A percentile compares a stretch with the other conserved stretches of the same genome.
Evolutionary conservation across 441 rosid species (phyloP).

Genomic region (Hura crepitans): DNA sequence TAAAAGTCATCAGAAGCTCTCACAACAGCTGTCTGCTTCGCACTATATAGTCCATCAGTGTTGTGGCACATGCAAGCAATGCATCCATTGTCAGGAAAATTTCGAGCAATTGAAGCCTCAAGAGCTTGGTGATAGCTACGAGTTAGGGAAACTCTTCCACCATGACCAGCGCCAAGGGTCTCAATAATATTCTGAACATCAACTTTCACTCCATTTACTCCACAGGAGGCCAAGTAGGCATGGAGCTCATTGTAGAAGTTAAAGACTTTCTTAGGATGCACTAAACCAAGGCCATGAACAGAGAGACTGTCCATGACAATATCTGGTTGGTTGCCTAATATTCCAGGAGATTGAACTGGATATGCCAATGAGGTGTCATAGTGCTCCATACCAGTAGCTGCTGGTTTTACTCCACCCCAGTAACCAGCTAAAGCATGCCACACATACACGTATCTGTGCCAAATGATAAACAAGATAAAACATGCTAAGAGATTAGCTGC

Average conservation of each 20-base stretch:
- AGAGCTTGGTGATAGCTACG: constrained; percentile 74
- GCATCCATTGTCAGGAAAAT: constrained; percentile 81
- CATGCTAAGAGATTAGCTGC: neutral
- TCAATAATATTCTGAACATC: constrained; percentile 90
- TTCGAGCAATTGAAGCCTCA: constrained; percentile 74
- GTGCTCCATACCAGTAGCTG: constrained; percentile 87
- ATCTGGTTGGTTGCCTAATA: constrained; percentile 82
- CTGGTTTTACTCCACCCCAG: constrained; percentile 96
- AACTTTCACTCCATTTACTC: constrained; percentile 88
- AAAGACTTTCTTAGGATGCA: constrained; percentile 75
- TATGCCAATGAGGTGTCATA: constrained; percentile 81
- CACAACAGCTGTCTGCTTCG: constrained; percentile 74
- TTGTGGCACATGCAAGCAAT: constrained; percentile 94
- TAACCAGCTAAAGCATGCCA: constrained; percentile 97
- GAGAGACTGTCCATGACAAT: constrained; percentile 82
- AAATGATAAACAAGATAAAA: neutral
- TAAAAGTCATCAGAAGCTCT: constrained; percentile 92
- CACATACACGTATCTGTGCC: constrained; percentile 61
- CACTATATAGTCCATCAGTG: constrained; percentile 76
- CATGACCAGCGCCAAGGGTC: constrained; percentile 88
- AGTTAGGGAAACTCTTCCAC: constrained; percentile 85
- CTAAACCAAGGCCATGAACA: constrained; percentile 82
- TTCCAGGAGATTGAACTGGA: constrained; percentile 80
- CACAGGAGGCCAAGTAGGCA: constrained; percentile 82
- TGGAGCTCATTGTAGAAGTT: constrained; percentile 92